A percentile compares a stretch with the other conserved stretches of the same genome.
phyloP scores from a whole-genome alignment of 1,284 basidiomycete species.

The Tylopilus sp. region DNA sequence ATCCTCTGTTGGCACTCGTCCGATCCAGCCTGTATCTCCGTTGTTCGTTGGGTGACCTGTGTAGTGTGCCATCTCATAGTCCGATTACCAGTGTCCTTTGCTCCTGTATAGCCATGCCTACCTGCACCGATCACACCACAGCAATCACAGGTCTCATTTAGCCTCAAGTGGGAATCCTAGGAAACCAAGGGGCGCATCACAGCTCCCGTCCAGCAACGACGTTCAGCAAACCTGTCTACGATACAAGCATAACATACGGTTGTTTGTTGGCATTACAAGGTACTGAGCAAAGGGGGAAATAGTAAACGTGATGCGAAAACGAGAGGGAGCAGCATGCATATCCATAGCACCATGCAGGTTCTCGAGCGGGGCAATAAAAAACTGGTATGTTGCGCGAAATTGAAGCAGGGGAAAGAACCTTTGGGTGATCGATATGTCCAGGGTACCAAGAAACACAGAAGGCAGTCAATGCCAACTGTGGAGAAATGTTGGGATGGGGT shows the following conservation, averaged over 20 bases:
- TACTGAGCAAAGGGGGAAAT: not conserved
- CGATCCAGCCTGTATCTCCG: too few relatives aligned
- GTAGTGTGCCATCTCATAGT: too few relatives aligned
- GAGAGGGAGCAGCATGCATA: slow-evolving; percentile 24
- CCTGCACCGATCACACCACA: too few relatives aligned
- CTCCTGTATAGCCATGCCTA: too few relatives aligned
- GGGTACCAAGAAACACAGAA: slow-evolving; percentile 25
- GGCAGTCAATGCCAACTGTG: slow-evolving; percentile 32
- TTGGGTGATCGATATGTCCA: slow-evolving; percentile 20
- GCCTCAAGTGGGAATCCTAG: not conserved
- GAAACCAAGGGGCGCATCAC: not conserved
- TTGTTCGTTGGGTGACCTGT: too few relatives aligned
- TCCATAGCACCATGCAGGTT: slow-evolving; percentile 29
- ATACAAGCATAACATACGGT: slow-evolving; percentile 26
- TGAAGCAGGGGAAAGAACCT: slow-evolving; percentile 10
- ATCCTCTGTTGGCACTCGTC: too few relatives aligned
- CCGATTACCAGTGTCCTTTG: too few relatives aligned
- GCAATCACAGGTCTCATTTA: not conserved
- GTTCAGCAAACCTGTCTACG: slow-evolving; percentile 21
- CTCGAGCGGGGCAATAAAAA: slow-evolving; percentile 18
- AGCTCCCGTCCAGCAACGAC: slow-evolving; percentile 3
- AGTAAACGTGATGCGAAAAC: slow-evolving; percentile 14
- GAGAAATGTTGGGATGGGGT: slow-evolving; percentile 7
- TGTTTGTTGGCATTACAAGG: slow-evolving; percentile 24
- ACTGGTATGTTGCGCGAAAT: slow-evolving; percentile 16